Evolutionary conservation across 129 eudicot genomes (phyloP).

Genomic region (Rutidosis leptorrhynchoides): DNA sequence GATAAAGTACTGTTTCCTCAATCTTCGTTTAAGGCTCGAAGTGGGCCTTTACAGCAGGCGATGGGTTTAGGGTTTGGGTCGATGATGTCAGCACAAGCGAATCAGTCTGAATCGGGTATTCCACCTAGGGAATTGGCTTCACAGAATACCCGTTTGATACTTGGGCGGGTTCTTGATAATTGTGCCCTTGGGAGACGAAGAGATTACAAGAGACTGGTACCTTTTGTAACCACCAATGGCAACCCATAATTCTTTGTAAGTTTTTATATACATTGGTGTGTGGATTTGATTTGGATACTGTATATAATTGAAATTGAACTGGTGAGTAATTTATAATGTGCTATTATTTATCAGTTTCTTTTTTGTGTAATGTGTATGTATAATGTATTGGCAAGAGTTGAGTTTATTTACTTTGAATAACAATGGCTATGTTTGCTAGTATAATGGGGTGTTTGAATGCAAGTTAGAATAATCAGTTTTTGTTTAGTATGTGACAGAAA

Average conservation of each 20-base stretch:
- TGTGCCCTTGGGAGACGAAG: constrained; percentile 93
- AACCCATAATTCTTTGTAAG: constrained; percentile 38
- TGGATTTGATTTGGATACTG: constrained; percentile 32
- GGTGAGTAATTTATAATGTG: not conserved
- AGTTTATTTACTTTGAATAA: not conserved
- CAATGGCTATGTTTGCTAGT: not conserved
- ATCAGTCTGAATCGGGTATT: constrained; percentile 52
- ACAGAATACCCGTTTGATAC: constrained; percentile 83
- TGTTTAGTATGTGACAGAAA: not conserved
- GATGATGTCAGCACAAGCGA: constrained; percentile 37
- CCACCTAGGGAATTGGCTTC: constrained; percentile 77
- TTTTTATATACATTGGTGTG: constrained; percentile 21
- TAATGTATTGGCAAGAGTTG: not conserved
- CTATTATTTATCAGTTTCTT: no score
- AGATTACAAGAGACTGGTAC: constrained; percentile 88
- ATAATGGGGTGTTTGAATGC: not conserved
- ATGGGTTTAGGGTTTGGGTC: constrained; percentile 66
- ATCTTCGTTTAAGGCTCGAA: constrained; percentile 86
- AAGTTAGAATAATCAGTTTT: no score
- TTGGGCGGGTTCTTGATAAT: constrained; percentile 87
- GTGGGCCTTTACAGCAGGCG: constrained; percentile 86
- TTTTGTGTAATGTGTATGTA: constrained; percentile 4
- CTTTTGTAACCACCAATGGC: constrained; percentile 70
- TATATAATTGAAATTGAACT: constrained; percentile 34
- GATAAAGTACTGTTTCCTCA: constrained; percentile 83